phyloP scores from a whole-genome alignment of 805 yeast genomes.

The Isabelozyma rhagii region DNA sequence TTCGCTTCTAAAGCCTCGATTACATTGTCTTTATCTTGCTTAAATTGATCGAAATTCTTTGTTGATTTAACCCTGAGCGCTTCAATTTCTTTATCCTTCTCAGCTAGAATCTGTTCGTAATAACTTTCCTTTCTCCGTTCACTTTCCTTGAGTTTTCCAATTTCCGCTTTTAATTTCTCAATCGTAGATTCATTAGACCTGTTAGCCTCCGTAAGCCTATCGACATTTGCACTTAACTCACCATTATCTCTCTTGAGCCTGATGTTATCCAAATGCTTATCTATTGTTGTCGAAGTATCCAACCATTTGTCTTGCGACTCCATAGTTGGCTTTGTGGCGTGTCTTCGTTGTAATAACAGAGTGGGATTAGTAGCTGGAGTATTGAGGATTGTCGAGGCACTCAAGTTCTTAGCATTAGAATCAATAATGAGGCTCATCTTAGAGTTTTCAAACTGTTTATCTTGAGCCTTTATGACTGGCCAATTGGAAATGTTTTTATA shows the following conservation, averaged over 20 bases:
- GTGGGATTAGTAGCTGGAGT: conserved; percentile 21
- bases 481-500: conserved; percentile 49
- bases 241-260: conserved; percentile 30
- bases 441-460: conserved; percentile 9
- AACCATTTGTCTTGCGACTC: conserved; percentile 11
- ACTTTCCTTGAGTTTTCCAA: conserved; percentile 2
- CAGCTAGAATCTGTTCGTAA: conserved; percentile 1
- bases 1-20: conserved; percentile 10
- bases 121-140: conserved; percentile 1
- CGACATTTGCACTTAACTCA: conserved; percentile 13
- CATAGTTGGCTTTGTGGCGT: conserved; percentile 1
- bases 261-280: conserved; percentile 41
- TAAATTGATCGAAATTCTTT: neutral
- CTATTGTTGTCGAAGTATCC: conserved; percentile 36
- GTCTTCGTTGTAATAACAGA: conserved; percentile 19
- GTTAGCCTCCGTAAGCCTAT: conserved; percentile 7
- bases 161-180: conserved; percentile 4
- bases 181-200: conserved; percentile 6
- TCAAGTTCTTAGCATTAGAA: conserved; percentile 1
- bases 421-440: conserved; percentile 17
- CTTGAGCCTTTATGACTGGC: conserved; percentile 31
- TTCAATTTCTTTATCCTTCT: conserved; percentile 6
- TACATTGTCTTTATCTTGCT: conserved; percentile 5
- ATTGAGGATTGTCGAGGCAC: neutral
- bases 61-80: conserved; percentile 1